Conservation (phyloP, 257 asterid genomes). For the Linaria vulgaris region DNA sequence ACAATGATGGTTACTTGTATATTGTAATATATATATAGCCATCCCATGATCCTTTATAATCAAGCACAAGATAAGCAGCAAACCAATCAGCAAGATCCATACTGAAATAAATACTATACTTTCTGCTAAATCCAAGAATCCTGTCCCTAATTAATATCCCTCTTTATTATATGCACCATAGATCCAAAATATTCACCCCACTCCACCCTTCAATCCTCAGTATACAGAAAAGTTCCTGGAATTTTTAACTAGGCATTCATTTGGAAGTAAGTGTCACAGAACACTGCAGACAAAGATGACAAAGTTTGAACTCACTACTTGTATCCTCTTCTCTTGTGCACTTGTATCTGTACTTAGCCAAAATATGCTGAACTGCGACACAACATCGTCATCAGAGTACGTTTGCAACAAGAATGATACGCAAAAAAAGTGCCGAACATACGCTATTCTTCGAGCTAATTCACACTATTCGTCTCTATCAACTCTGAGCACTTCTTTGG, state of each 20-base stretch:
- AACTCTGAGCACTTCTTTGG: slow-evolving; percentile 42
- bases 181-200: slow-evolving; percentile 45
- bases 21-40: slow-evolving; percentile 35
- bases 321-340: slow-evolving; percentile 22
- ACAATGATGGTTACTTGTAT: slow-evolving; percentile 35
- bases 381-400: slow-evolving; percentile 31
- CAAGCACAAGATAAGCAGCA: slow-evolving; percentile 25
- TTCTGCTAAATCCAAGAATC: slow-evolving; percentile 47
- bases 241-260: slow-evolving; percentile 29
- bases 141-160: slow-evolving; percentile 45
- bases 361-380: slow-evolving; percentile 37
- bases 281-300: slow-evolving; percentile 16
- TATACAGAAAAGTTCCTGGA: slow-evolving; percentile 5
- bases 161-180: slow-evolving; percentile 33
- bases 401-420: slow-evolving; percentile 26
- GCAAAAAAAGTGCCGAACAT: slow-evolving; percentile 39
- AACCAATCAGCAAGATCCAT: slow-evolving; percentile 25
- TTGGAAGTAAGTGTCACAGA: slow-evolving; percentile 22
- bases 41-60: slow-evolving; percentile 26
- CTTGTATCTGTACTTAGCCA: slow-evolving; percentile 33
- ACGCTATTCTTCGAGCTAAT: slow-evolving; percentile 48
- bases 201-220: not conserved
- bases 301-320: slow-evolving; percentile 27
- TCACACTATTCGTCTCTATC: slow-evolving; percentile 42
- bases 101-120: slow-evolving; percentile 15